phyloP scores from a whole-genome alignment of 2,329 filamentous ascomycete genomes.

The Myriosclerotinia duriaeana region DNA sequence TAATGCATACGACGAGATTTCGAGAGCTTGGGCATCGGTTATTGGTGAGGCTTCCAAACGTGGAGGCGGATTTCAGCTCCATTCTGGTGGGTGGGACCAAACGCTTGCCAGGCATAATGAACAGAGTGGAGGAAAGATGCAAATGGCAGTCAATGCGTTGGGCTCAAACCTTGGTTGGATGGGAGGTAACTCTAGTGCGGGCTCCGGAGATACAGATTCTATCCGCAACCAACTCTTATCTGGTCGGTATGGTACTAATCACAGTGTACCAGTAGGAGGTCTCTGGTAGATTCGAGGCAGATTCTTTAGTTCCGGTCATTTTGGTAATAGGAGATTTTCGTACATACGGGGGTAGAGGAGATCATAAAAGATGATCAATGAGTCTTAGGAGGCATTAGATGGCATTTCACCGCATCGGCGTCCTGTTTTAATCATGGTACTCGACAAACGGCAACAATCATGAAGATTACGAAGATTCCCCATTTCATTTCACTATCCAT shows the following conservation, averaged over 20 bases:
- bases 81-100: constrained; percentile 91
- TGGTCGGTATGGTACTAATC: constrained; percentile 54
- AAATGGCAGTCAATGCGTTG: constrained; percentile 76
- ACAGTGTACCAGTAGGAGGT: constrained; percentile 60
- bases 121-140: constrained; percentile 77
- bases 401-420: constrained; percentile 22
- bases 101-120: constrained; percentile 84
- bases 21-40: constrained; percentile 87
- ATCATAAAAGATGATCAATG: constrained; percentile 19
- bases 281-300: constrained; percentile 45
- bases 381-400: constrained; percentile 19
- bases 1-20: constrained; percentile 93
- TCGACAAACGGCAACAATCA: constrained; percentile 32
- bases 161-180: constrained; percentile 76
- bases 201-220: constrained; percentile 50
- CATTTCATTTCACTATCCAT: constrained; percentile 29
- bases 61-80: constrained; percentile 84
- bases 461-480: constrained; percentile 39
- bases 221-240: constrained; percentile 63
- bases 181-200: constrained; percentile 44
- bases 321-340: constrained; percentile 32
- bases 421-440: constrained; percentile 24
- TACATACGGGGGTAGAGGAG: constrained; percentile 31
- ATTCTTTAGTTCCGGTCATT: background rate
- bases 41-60: constrained; percentile 88